Percentiles rank a stretch among this genome's conserved stretches.
phyloP scores from a whole-genome alignment of 805 yeast genomes.

The Pichia cephalocereana region DNA sequence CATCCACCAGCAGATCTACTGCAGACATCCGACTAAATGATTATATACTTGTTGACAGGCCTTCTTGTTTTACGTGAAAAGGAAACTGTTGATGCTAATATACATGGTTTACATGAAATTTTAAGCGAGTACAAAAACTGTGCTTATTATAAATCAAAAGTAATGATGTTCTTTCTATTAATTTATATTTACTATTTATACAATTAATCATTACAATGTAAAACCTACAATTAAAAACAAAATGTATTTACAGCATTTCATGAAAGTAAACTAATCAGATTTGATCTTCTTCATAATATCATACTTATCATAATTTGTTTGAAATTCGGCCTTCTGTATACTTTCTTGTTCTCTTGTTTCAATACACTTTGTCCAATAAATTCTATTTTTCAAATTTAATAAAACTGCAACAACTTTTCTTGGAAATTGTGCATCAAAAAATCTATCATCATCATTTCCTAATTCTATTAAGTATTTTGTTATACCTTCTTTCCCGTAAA shows the following conservation, averaged over 20 bases:
- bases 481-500: slow-evolving; percentile 21
- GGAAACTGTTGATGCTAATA: no score
- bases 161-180: no score
- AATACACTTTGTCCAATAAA: slow-evolving; percentile 68
- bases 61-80: no score
- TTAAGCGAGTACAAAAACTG: no score
- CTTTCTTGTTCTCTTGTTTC: slow-evolving; percentile 58
- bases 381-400: slow-evolving; percentile 49
- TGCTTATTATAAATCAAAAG: no score
- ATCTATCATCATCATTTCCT: slow-evolving; percentile 22
- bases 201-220: no score
- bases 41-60: no score
- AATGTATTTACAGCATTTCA: no score
- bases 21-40: background rate
- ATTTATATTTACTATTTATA: no score
- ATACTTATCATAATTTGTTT: slow-evolving; percentile 32
- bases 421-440: slow-evolving; percentile 73
- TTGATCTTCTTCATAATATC: background rate
- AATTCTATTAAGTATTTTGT: slow-evolving; percentile 14
- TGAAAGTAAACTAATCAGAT: no score
- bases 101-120: no score
- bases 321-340: slow-evolving; percentile 54
- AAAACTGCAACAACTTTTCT: slow-evolving; percentile 65
- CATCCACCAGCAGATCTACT: slow-evolving; percentile 11
- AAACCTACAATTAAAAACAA: no score